Conservation (phyloP, 208 protist genomes). For the Acanthamoeba castellanii region DNA sequence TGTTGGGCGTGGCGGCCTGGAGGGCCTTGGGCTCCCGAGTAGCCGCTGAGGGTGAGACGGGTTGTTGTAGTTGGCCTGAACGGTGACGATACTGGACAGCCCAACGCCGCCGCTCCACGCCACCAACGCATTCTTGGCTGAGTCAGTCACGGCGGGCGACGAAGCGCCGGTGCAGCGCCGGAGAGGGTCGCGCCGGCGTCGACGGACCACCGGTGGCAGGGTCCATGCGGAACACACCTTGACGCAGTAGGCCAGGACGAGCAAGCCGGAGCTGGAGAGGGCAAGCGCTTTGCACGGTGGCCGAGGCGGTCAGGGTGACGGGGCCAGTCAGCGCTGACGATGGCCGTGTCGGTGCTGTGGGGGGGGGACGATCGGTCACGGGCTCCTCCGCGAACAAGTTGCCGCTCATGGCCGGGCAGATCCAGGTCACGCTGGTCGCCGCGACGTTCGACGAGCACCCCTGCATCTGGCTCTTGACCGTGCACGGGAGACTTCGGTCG, state of each 20-base stretch:
- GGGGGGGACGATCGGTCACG: background rate
- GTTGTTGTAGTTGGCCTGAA: background rate
- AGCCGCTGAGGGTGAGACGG: slow-evolving; percentile 33
- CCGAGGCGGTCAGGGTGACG: background rate
- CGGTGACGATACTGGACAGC: background rate
- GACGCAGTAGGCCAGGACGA: background rate
- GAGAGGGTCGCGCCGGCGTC: background rate
- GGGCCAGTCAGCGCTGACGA: background rate
- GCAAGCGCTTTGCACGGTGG: background rate
- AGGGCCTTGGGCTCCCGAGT: slow-evolving; percentile 43
- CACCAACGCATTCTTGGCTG: background rate
- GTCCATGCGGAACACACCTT: no score
- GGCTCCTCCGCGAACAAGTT: background rate
- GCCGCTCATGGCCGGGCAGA: background rate
- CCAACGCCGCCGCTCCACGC: slow-evolving; percentile 57
- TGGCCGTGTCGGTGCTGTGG: slow-evolving; percentile 1
- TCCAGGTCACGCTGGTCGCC: slow-evolving; percentile 37
- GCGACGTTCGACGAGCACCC: background rate
- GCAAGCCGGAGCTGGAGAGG: background rate
- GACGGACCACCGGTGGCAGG: background rate
- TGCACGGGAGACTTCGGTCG: background rate
- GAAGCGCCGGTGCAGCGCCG: background rate
- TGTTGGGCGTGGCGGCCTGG: slow-evolving; percentile 3
- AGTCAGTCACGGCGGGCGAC: background rate
- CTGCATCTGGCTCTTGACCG: background rate